phyloP scores from a whole-genome alignment of 2,329 filamentous ascomycete species.

The Fusarium solani-melongenae region DNA sequence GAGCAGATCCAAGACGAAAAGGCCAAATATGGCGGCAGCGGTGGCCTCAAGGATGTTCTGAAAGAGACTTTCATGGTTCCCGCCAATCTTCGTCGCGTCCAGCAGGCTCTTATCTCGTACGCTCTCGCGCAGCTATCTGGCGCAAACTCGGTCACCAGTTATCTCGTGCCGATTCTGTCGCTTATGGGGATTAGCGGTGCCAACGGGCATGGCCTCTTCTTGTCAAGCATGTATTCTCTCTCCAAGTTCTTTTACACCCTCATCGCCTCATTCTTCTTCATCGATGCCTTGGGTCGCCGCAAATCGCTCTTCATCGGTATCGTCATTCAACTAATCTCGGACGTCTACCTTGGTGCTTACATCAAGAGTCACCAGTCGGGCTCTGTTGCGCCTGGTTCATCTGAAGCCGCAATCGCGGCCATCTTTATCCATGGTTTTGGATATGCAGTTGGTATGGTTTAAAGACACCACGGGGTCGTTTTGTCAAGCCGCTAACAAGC shows the following conservation, averaged over 20 bases:
- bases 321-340: conserved; percentile 52
- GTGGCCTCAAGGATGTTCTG: conserved; percentile 34
- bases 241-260: conserved; percentile 56
- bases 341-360: conserved; percentile 55
- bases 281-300: conserved; percentile 56
- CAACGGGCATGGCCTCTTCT: conserved; percentile 49
- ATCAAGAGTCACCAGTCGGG: conserved; percentile 49
- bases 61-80: conserved; percentile 52
- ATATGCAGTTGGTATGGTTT: conserved; percentile 48
- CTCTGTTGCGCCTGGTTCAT: conserved; percentile 41
- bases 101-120: conserved; percentile 52
- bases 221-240: conserved; percentile 56
- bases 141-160: conserved; percentile 56
- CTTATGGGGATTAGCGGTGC: conserved; percentile 42
- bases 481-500: background rate
- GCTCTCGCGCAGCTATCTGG: conserved; percentile 56
- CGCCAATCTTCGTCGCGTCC: conserved; percentile 53
- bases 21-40: conserved; percentile 15
- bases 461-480: background rate
- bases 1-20: conserved; percentile 22
- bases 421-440: conserved; percentile 59
- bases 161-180: conserved; percentile 56
- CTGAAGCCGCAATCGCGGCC: conserved; percentile 54
- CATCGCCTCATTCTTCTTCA: conserved; percentile 56
- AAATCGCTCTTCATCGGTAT: conserved; percentile 51